These are phyloP conservation scores for Camellia sinensis DNA, from an alignment of 148 eudicot genomes.

Conservation along the genomic window DNA sequence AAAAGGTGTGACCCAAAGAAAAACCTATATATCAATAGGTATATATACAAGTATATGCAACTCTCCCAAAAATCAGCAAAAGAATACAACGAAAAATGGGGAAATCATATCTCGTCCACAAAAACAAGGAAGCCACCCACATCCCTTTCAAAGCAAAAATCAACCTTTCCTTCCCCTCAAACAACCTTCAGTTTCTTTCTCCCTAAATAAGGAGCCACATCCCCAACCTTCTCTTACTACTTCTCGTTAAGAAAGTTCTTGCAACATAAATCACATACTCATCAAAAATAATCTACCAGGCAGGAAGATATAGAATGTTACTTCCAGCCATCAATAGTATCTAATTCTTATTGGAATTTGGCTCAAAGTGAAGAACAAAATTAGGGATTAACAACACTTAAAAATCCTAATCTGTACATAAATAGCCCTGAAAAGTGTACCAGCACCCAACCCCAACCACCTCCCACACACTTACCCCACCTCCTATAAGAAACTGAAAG, in stretches of 20 bases:
- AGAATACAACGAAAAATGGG: neutral
- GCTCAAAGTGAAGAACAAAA: neutral
- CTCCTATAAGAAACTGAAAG: neutral
- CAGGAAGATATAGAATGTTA: neutral
- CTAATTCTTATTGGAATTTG: neutral
- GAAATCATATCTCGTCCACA: neutral
- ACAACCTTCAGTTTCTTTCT: too few species aligned
- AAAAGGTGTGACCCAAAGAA: too few species aligned
- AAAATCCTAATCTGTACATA: neutral
- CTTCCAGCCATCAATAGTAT: neutral
- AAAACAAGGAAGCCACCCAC: too few species aligned
- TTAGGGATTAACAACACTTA: neutral
- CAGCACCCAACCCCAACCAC: conserved; percentile 3
- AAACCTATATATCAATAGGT: too few species aligned
- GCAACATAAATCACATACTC: neutral
- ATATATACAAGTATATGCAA: too few species aligned
- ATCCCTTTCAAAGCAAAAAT: too few species aligned
- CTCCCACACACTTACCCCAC: neutral
- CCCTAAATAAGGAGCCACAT: too few species aligned
- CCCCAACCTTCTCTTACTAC: too few species aligned
- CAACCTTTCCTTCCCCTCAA: too few species aligned
- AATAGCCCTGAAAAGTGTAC: neutral
- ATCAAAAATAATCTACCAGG: neutral
- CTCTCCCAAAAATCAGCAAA: too few species aligned
- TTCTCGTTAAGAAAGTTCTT: neutral